Conservation (phyloP, 108 stramenopile genomes). For the Asterionellopsis glacialis region DNA sequence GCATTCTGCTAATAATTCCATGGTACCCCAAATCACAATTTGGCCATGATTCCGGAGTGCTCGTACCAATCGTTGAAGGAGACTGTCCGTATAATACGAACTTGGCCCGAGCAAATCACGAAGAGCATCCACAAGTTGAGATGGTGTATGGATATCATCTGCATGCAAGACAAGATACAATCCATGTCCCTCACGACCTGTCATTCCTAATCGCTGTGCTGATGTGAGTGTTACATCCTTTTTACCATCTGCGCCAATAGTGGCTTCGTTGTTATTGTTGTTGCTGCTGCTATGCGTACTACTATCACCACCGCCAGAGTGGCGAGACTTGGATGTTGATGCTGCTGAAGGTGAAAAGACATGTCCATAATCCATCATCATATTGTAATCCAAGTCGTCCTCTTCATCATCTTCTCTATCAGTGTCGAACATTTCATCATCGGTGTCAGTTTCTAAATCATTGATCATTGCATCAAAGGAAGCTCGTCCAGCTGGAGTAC, state of each 20-base stretch:
- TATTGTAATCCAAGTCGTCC: slow-evolving; percentile 1
- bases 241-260: too few relatives aligned
- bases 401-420: slow-evolving; percentile 7
- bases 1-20: slow-evolving; percentile 64
- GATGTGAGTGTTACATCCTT: slow-evolving; percentile 12
- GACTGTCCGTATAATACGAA: slow-evolving; percentile 46
- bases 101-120: slow-evolving; percentile 47
- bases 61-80: slow-evolving; percentile 45
- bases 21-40: slow-evolving; percentile 77
- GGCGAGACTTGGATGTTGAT: slow-evolving; percentile 15
- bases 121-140: slow-evolving; percentile 46
- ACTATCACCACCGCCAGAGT: too few relatives aligned
- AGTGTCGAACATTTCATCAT: slow-evolving; percentile 1
- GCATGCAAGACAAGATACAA: slow-evolving; percentile 68
- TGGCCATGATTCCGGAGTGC: slow-evolving; percentile 64
- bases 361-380: slow-evolving; percentile 27
- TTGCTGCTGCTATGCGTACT: slow-evolving; percentile 4
- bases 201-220: slow-evolving; percentile 53
- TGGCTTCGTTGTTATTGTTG: neutral
- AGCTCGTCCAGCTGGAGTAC: too few relatives aligned
- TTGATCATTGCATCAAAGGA: too few relatives aligned
- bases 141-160: slow-evolving; percentile 62
- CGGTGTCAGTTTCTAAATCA: slow-evolving; percentile 5
- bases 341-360: slow-evolving; percentile 31
- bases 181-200: slow-evolving; percentile 58